phyloP scores from a whole-genome alignment of 2,329 filamentous ascomycete genomes.

The Penicillium sumatraense region DNA sequence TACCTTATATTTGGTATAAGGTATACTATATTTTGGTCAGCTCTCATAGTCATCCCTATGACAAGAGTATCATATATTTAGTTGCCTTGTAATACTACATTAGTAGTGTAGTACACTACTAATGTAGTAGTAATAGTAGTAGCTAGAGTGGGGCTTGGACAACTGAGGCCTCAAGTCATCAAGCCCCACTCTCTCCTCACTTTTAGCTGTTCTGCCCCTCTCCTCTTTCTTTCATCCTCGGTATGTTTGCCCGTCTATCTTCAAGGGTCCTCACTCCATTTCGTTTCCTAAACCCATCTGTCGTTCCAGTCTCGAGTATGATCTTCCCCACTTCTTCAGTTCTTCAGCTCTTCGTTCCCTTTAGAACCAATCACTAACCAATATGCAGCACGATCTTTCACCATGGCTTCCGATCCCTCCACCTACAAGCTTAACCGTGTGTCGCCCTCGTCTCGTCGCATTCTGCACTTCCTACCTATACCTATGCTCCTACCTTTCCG shows the following conservation, averaged over 20 bases:
- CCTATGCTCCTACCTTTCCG: neutral
- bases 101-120: too few species aligned
- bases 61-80: too few species aligned
- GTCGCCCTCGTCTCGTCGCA: slow-evolving; percentile 26
- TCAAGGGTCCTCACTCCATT: slow-evolving; percentile 31
- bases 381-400: slow-evolving; percentile 38
- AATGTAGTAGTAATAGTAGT: neutral
- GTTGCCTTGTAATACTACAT: too few species aligned
- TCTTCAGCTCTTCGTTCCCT: neutral
- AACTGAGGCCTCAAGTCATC: slow-evolving; percentile 6
- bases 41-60: too few species aligned
- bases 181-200: slow-evolving; percentile 8
- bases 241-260: slow-evolving; percentile 33
- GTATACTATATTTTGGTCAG: too few species aligned
- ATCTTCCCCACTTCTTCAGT: neutral
- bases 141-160: too few species aligned
- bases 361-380: slow-evolving; percentile 19
- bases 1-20: too few species aligned
- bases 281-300: slow-evolving; percentile 9
- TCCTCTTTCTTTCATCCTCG: slow-evolving; percentile 4
- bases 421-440: slow-evolving; percentile 70
- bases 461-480: too few species aligned
- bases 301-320: neutral
- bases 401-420: slow-evolving; percentile 60
- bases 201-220: neutral